Base-by-base conservation (phyloP, 352 stramenopile genomes). In the Pythium aristosporum region DNA sequence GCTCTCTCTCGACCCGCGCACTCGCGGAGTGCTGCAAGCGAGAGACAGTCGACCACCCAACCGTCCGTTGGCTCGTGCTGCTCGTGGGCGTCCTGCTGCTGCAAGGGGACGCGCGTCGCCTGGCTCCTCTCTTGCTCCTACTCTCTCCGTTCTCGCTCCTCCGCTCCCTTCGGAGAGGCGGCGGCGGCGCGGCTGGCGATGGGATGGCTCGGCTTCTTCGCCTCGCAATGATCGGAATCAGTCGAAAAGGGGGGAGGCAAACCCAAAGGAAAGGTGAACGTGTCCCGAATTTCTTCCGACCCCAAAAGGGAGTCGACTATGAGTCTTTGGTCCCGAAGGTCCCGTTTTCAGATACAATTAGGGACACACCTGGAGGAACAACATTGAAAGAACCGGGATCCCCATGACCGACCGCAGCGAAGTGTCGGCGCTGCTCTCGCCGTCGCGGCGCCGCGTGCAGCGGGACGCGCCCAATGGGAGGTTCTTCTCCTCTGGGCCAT, bases 341-440 rank as follows among this genome's bases (percentile, higher is more conserved):
- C 7, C 63, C 63, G 23, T 37, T 18, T 57, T 43, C 4, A 46
- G n/a, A n/a, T 41, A 11, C 16, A 55, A 69, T 16, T 28, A 49
- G 52, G 36, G 37, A 63, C 50, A 36, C 36, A 8, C 5, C 32
- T 28, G 21, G 21, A 55, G 56, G 46, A 53, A 15, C 8, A 39
- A 39, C 34, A 7, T 39, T 39, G 34, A 39, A 10, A 44, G 7
- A 13, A 11, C 3, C 5, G 25, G 3, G 25, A 30, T 30, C 25
- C 25, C 85, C 48, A 55, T 41, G 25, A 16, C 30, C 71, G 65
- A 88, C 61, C 77, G 74, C 0, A 57, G 81, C 69, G 82, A 91
- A 85, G 80, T 89, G 59, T 74, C 72, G 18, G 80, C 75, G 51
- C 60, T 88, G 65, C 55, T 81, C 37, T 70, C 78, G 54, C 57